A percentile compares a stretch with the other conserved stretches of the same genome.
Conservation (phyloP, 495 filamentous ascomycete species). For the Penicillium ucsense region DNA sequence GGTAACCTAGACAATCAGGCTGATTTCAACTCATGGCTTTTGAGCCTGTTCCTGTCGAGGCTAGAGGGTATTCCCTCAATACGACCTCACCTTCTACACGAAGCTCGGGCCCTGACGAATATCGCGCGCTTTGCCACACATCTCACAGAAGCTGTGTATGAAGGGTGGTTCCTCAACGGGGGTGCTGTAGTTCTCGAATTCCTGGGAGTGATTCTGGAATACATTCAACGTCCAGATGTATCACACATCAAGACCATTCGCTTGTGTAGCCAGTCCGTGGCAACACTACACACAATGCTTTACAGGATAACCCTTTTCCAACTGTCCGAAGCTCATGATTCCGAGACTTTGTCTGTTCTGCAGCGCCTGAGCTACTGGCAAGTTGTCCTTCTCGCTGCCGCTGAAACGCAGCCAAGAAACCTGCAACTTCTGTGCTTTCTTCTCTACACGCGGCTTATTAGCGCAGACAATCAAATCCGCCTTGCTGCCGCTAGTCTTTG, state of each 20-base stretch:
- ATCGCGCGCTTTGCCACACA: constrained; percentile 69
- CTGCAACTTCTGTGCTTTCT: constrained; percentile 81
- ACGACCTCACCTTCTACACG: constrained; percentile 60
- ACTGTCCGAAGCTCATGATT: constrained; percentile 71
- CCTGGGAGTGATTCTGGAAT: constrained; percentile 73
- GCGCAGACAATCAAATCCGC: constrained; percentile 52
- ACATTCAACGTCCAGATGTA: constrained; percentile 79
- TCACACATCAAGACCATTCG: constrained; percentile 72
- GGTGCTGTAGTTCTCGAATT: constrained; percentile 71
- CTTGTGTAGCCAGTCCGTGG: constrained; percentile 71
- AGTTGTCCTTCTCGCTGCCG: constrained; percentile 68
- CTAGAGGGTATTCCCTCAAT: constrained; percentile 60
- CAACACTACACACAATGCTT: constrained; percentile 63
- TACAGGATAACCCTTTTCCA: constrained; percentile 67
- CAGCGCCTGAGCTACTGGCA: constrained; percentile 92
- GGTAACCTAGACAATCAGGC: constrained; percentile 90
- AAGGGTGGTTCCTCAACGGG: constrained; percentile 91
- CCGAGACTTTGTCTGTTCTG: constrained; percentile 57
- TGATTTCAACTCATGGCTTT: constrained; percentile 84
- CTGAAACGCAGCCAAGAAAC: constrained; percentile 64
- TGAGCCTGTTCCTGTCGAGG: constrained; percentile 63
- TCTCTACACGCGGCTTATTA: constrained; percentile 74
- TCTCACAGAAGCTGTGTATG: constrained; percentile 80
- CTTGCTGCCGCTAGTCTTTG: constrained; percentile 72
- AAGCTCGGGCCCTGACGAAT: constrained; percentile 79